Percentiles rank a stretch among this genome's conserved stretches.
Evolutionary conservation across 2,329 filamentous ascomycete species (phyloP).

Genomic region (Fonsecaea erecta): DNA sequence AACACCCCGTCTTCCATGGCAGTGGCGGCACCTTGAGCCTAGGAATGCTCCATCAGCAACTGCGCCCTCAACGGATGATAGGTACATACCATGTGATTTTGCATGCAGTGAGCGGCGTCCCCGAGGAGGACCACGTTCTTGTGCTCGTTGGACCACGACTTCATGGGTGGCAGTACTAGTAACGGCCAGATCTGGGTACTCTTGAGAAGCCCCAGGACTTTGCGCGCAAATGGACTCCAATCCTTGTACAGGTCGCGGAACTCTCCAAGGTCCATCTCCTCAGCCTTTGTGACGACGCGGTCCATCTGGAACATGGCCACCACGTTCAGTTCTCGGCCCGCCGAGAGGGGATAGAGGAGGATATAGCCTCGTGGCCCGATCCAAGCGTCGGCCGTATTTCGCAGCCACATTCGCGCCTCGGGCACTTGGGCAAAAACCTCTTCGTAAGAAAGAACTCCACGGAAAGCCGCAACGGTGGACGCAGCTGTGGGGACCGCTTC

Average conservation of each 20-base stretch:
- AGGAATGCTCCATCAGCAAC: constrained; percentile 1
- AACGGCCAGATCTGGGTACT: constrained; percentile 52
- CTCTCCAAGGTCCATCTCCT: constrained; percentile 30
- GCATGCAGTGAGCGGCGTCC: constrained; percentile 46
- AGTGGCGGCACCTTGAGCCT: constrained; percentile 51
- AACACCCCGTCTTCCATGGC: constrained; percentile 53
- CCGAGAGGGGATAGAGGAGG: constrained; percentile 34
- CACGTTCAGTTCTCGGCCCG: constrained; percentile 33
- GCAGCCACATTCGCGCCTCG: constrained; percentile 29
- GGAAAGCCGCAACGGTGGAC: constrained; percentile 53
- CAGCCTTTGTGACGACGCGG: constrained; percentile 30
- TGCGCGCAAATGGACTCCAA: constrained; percentile 27
- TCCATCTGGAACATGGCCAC: constrained; percentile 33
- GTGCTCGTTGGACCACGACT: constrained; percentile 48
- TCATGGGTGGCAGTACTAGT: constrained; percentile 49
- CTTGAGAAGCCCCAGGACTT: constrained; percentile 39
- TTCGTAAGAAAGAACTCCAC: constrained; percentile 52
- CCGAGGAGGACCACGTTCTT: constrained; percentile 54
- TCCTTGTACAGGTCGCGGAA: constrained; percentile 29
- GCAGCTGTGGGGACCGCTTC: constrained; percentile 47
- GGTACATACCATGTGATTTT: constrained; percentile 45
- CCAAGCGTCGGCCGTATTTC: constrained; percentile 34
- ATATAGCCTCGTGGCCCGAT: constrained; percentile 35
- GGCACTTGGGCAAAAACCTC: constrained; percentile 41
- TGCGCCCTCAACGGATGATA: not conserved